Percentiles rank a stretch among this genome's conserved stretches.
phyloP scores from a whole-genome alignment of 768 basidiomycete genomes.

The Sarcodon aspratus region DNA sequence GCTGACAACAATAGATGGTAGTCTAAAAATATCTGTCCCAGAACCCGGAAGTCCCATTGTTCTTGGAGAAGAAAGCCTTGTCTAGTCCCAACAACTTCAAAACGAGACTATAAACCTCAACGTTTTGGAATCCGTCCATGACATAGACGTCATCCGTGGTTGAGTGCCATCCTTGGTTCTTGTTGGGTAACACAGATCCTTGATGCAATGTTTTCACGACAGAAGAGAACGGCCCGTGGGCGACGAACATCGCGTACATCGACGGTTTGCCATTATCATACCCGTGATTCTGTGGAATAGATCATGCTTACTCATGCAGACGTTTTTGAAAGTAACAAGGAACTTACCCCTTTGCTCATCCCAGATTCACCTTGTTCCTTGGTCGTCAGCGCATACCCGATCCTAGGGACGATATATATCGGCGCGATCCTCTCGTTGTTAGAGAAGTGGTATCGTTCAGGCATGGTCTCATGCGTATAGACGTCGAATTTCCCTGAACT shows the following conservation, averaged over 20 bases:
- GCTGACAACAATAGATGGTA: too few relatives aligned
- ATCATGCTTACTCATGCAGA: not conserved
- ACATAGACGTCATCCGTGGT: conserved; percentile 53
- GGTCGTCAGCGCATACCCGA: conserved; percentile 73
- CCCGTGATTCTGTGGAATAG: conserved; percentile 59
- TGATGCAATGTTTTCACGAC: conserved; percentile 38
- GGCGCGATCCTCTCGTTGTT: conserved; percentile 74
- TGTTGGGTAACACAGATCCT: conserved; percentile 13
- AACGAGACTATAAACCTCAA: conserved; percentile 78
- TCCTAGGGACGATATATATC: conserved; percentile 71
- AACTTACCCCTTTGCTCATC: conserved; percentile 65
- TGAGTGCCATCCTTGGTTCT: conserved; percentile 54
- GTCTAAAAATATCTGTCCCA: conserved; percentile 68
- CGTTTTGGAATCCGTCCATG: conserved; percentile 76
- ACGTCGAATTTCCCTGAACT: conserved; percentile 66
- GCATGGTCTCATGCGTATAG: conserved; percentile 76
- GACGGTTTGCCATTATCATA: conserved; percentile 70
- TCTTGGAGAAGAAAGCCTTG: conserved; percentile 38
- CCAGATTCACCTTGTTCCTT: conserved; percentile 45
- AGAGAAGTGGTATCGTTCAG: conserved; percentile 66
- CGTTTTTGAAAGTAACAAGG: not conserved
- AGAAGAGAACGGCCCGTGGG: conserved; percentile 79
- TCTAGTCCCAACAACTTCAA: conserved; percentile 58
- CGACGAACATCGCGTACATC: conserved; percentile 89
- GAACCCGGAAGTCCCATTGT: conserved; percentile 73